These are phyloP conservation scores for Saccharomycopsis sp. DNA, from an alignment of 805 yeast genomes.

Conservation along the genomic window DNA sequence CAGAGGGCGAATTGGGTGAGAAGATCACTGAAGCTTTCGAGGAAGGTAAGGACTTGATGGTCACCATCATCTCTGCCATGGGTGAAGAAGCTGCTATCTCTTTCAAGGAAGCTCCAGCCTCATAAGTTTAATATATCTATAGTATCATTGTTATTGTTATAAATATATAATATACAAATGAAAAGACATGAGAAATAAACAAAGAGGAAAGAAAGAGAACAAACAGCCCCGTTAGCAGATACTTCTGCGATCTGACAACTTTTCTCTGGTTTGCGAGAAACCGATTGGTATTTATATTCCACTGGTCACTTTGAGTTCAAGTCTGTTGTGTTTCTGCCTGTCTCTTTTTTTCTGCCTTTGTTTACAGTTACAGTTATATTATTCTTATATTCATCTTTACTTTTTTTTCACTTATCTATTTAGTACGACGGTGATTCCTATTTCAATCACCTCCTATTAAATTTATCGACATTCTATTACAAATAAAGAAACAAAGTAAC, in stretches of 20 bases:
- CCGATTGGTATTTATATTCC: not conserved
- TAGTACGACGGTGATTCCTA: not conserved
- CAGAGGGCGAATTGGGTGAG: constrained; percentile 98
- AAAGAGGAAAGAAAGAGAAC: not conserved
- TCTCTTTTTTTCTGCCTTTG: not conserved
- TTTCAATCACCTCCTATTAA: not conserved
- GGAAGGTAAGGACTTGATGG: constrained; percentile 95
- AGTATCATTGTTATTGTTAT: not conserved
- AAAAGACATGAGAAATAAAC: not conserved
- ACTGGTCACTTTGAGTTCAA: too few relatives aligned
- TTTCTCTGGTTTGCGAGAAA: too few relatives aligned
- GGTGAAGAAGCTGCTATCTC: constrained; percentile 99
- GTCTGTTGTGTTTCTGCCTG: too few relatives aligned
- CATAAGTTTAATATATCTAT: not conserved
- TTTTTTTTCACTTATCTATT: too few relatives aligned
- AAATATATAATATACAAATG: not conserved
- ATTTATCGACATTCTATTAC: not conserved
- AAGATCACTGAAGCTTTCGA: constrained; percentile 88
- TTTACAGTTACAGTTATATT: not conserved
- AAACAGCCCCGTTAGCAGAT: not conserved
- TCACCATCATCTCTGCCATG: constrained; percentile 97
- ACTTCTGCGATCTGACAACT: too few relatives aligned
- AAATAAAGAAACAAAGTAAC: not conserved
- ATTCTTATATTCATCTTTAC: not conserved
- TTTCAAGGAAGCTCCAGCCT: constrained; percentile 93